phyloP scores from a whole-genome alignment of 345 rosid genomes.

The Anastatica hierochuntica region DNA sequence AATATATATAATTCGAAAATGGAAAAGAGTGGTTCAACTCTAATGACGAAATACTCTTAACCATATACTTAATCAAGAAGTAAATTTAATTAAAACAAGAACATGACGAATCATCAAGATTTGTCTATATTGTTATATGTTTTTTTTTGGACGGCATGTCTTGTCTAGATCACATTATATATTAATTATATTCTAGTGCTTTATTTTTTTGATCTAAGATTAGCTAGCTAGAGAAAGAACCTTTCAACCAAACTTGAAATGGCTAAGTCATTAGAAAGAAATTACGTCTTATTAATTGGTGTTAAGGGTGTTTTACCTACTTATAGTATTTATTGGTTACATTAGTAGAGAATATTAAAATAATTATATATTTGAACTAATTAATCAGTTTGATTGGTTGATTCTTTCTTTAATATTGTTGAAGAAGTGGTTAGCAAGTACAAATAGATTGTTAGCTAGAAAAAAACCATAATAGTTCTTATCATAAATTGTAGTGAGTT shows the following conservation, averaged over 20 bases:
- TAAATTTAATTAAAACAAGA: not conserved
- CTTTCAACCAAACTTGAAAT: not conserved
- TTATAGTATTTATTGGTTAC: not conserved
- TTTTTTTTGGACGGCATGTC: too few relatives aligned
- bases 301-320: not conserved
- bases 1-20: not conserved
- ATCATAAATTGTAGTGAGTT: too few relatives aligned
- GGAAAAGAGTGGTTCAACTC: conserved; percentile 1
- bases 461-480: too few relatives aligned
- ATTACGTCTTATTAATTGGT: not conserved
- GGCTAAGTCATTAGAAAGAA: not conserved
- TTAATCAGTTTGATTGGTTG: too few relatives aligned
- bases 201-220: not conserved
- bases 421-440: too few relatives aligned
- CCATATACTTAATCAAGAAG: not conserved
- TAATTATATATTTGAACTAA: too few relatives aligned
- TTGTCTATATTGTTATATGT: not conserved
- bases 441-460: too few relatives aligned
- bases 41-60: not conserved
- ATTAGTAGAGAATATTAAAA: too few relatives aligned
- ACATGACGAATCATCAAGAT: conserved; percentile 10
- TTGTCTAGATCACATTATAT: not conserved
- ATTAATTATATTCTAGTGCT: not conserved
- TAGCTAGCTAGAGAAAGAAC: conserved; percentile 1
- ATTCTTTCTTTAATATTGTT: too few relatives aligned